Percentiles rank a stretch among this genome's conserved stretches.
Evolutionary conservation across 2,329 filamentous ascomycete genomes (phyloP).

Genomic region (Fusarium virguliforme): DNA sequence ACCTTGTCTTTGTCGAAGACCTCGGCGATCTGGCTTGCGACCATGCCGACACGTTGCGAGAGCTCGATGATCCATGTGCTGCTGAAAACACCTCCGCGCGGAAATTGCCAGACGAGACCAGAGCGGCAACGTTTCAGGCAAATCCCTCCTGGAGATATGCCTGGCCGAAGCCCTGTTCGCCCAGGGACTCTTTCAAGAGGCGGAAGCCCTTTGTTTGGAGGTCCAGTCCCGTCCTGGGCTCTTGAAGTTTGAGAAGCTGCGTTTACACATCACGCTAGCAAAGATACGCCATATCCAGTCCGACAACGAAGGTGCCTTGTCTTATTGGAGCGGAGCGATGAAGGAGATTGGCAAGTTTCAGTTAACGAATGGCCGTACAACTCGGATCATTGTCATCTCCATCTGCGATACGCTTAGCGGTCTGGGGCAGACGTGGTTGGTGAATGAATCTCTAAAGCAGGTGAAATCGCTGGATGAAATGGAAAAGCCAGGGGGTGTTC

Average conservation of each 20-base stretch:
- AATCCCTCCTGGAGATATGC: constrained; percentile 3
- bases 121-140: not conserved
- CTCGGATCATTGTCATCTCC: not conserved
- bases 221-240: constrained; percentile 1
- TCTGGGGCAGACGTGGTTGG: not conserved
- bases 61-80: constrained; percentile 1
- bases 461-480: not conserved
- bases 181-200: constrained; percentile 2
- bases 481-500: not conserved
- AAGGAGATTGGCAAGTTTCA: not conserved
- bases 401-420: not conserved
- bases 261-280: constrained; percentile 8
- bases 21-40: constrained; percentile 10
- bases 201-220: constrained; percentile 6
- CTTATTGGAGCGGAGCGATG: not conserved
- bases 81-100: not conserved
- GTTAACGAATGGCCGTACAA: not conserved
- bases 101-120: not conserved
- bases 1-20: constrained; percentile 14
- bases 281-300: constrained; percentile 1
- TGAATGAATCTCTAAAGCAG: not conserved
- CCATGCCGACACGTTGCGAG: constrained; percentile 19
- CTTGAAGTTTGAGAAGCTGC: constrained; percentile 12
- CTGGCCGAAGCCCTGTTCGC: constrained; percentile 21
- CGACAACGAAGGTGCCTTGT: not conserved